Conservation (phyloP, 106 monocot genomes). For the Iris macrosiphon region DNA sequence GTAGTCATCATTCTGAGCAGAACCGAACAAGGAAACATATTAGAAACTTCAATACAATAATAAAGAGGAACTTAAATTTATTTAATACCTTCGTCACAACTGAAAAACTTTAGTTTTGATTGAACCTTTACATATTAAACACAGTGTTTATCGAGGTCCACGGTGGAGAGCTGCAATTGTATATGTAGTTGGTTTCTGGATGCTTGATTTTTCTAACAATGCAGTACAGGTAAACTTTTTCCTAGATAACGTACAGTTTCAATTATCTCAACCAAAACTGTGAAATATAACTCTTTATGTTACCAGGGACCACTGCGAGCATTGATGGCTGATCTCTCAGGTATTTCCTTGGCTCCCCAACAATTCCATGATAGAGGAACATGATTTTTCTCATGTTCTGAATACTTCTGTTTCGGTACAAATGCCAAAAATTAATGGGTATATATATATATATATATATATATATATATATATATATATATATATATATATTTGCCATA, state of each 20-base stretch:
- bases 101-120: too few species aligned
- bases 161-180: constrained; percentile 78
- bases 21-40: too few species aligned
- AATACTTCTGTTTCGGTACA: too few species aligned
- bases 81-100: background rate
- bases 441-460: too few species aligned
- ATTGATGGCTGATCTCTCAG: constrained; percentile 83
- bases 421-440: too few species aligned
- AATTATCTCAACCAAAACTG: too few species aligned
- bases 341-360: constrained; percentile 9
- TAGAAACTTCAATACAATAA: too few species aligned
- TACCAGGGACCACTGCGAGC: constrained; percentile 81
- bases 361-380: background rate
- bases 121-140: background rate
- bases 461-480: too few species aligned
- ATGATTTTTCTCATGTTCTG: background rate
- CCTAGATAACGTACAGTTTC: too few species aligned
- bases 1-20: too few species aligned
- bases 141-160: constrained; percentile 56
- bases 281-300: background rate
- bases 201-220: constrained; percentile 87
- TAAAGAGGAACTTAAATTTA: too few species aligned
- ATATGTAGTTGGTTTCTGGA: constrained; percentile 78
- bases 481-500: constrained; percentile 7
- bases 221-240: constrained; percentile 55